Percentiles rank a stretch among this genome's conserved stretches.
Conservation (phyloP, 2,329 filamentous ascomycete genomes). For the Tolypocladium ophioglossoides region DNA sequence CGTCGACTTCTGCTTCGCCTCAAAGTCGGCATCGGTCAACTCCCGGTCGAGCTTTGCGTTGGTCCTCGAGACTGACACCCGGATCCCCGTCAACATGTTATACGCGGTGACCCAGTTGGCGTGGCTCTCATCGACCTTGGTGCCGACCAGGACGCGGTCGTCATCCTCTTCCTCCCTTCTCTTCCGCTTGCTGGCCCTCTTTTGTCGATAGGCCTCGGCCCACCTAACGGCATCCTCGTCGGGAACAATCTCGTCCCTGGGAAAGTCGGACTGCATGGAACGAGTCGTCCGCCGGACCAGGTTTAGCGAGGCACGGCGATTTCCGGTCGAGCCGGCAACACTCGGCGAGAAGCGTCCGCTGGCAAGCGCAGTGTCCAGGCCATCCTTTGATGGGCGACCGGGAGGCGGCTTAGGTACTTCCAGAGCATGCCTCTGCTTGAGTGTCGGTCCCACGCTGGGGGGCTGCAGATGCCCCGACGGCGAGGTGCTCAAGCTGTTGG, state of each 20-base stretch:
- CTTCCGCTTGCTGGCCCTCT: slow-evolving; percentile 77
- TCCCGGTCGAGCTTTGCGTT: slow-evolving; percentile 94
- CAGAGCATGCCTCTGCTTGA: slow-evolving; percentile 78
- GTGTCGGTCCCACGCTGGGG: slow-evolving; percentile 31
- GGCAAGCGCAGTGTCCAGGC: slow-evolving; percentile 52
- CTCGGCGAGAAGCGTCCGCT: slow-evolving; percentile 75
- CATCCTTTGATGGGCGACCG: slow-evolving; percentile 63
- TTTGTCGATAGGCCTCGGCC: slow-evolving; percentile 88
- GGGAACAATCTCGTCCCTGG: slow-evolving; percentile 70
- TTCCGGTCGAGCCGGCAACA: slow-evolving; percentile 40
- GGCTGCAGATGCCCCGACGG: slow-evolving; percentile 43
- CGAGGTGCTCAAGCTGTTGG: slow-evolving; percentile 26
- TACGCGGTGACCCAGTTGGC: slow-evolving; percentile 97
- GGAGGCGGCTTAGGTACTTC: slow-evolving; percentile 66
- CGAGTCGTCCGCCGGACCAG: slow-evolving; percentile 72
- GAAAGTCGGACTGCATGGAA: slow-evolving; percentile 74
- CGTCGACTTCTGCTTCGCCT: slow-evolving; percentile 91
- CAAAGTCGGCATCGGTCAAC: slow-evolving; percentile 84
- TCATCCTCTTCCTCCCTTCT: slow-evolving; percentile 82
- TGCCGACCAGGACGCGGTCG: slow-evolving; percentile 88
- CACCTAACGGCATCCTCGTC: slow-evolving; percentile 88
- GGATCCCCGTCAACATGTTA: slow-evolving; percentile 98
- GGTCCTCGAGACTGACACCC: slow-evolving; percentile 88
- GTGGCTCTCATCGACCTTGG: slow-evolving; percentile 94
- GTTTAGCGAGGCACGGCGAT: slow-evolving; percentile 72